Evolutionary conservation across 306 rosid genomes (phyloP), one percentile per base, ranked within the genome.

Genomic region (Medicago ruthenica): DNA sequence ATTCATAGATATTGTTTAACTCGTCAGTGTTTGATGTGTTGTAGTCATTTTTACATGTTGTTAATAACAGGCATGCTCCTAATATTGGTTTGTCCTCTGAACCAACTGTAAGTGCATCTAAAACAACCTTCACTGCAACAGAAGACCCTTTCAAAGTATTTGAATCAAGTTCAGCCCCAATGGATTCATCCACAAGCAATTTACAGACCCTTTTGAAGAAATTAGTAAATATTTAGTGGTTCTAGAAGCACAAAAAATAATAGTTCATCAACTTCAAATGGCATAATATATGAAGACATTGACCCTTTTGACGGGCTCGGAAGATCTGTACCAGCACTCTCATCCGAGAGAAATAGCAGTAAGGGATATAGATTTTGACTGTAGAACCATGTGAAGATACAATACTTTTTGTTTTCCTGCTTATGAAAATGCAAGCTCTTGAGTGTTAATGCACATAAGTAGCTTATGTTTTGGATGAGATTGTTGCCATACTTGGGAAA

Each of bases 301-400:
- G 93, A 96, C 82, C 98, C 99, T 60, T 96, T 96, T 86, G 92
- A 82, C 1, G 89, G 90, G 72, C 99, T 96, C 80, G 90, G 96
- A 40, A 89, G 86, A 83, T 86, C 99, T 65, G 84, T 88, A 67
- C 88, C 98, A 6, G 79, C 97, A 67, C 86, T 90, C 86, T 86
- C 91, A 64, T 83, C 92, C 3, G 97, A 86, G 73, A 85, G 84
- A 77, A 89, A 75, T 79, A 87, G 77, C 65, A 95, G 76, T 72
- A 92, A 81, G 81, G 93, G 27, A 1, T 24, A 1, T 31, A 31
- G 36, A 31, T 4, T 31, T 31, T 31, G 36, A 31, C 36, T 31
- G 5, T 31, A 31, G 5, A 31, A 31, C 36, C 36, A 31, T 31
- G 36, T 31, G 36, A 31, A 31, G 36, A 31, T 31, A 31, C 36